Evolutionary conservation across 768 basidiomycete genomes (phyloP).

Genomic region (Lactarius evosmus): DNA sequence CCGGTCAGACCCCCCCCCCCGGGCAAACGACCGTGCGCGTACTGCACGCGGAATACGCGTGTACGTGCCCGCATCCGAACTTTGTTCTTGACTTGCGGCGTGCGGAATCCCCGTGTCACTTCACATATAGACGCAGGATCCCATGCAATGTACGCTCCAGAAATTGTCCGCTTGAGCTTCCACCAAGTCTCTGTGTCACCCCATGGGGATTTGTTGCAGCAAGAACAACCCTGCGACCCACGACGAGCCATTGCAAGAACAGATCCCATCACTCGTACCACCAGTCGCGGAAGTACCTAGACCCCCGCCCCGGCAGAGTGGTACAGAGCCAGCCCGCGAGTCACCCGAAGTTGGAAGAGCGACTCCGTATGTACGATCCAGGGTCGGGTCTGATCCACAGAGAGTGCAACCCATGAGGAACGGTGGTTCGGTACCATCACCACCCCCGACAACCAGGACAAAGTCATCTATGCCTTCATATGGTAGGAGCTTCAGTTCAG

Average conservation of each 20-base stretch:
- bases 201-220: neutral
- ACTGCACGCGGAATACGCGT: too few relatives aligned
- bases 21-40: too few relatives aligned
- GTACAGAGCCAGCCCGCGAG: neutral
- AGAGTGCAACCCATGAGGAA: neutral
- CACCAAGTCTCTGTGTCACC: neutral
- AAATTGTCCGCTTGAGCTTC: too few relatives aligned
- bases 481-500: neutral
- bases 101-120: too few relatives aligned
- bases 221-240: too few relatives aligned
- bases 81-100: too few relatives aligned
- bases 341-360: neutral
- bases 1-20: too few relatives aligned
- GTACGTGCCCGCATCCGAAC: too few relatives aligned
- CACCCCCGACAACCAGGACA: neutral
- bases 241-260: neutral
- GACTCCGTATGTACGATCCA: neutral
- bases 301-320: neutral
- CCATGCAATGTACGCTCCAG: too few relatives aligned
- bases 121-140: too few relatives aligned
- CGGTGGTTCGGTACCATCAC: neutral
- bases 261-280: neutral
- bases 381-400: neutral
- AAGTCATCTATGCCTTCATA: neutral
- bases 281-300: neutral